Conservation (phyloP, 108 stramenopile species). For the Cyclotella kingstonii region DNA sequence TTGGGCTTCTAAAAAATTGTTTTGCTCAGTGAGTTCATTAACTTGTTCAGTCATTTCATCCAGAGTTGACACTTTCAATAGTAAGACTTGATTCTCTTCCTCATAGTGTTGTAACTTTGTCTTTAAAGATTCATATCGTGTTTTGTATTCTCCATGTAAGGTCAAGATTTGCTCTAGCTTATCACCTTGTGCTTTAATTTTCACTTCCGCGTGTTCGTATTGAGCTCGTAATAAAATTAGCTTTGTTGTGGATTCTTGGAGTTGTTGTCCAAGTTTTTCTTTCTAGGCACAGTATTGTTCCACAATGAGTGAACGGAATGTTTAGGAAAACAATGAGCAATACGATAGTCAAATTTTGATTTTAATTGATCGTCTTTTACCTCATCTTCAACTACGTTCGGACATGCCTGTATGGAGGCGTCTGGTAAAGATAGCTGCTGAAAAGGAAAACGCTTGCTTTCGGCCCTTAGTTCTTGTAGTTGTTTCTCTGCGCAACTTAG, state of each 20-base stretch:
- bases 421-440: too few species aligned
- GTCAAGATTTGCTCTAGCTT: slow-evolving; percentile 23
- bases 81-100: slow-evolving; percentile 15
- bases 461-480: slow-evolving; percentile 11
- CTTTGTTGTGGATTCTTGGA: slow-evolving; percentile 9
- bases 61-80: background rate
- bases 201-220: slow-evolving; percentile 15
- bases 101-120: slow-evolving; percentile 11
- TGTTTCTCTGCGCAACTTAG: slow-evolving; percentile 29
- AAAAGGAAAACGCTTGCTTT: slow-evolving; percentile 1
- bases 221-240: slow-evolving; percentile 25
- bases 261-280: background rate
- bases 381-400: background rate
- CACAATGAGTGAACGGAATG: background rate
- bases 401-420: background rate
- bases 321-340: background rate
- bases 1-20: slow-evolving; percentile 31
- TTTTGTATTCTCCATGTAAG: slow-evolving; percentile 32
- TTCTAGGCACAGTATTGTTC: too few species aligned
- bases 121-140: slow-evolving; percentile 14
- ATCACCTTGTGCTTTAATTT: slow-evolving; percentile 18
- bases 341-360: too few species aligned
- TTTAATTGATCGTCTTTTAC: too few species aligned
- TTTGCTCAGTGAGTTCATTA: slow-evolving; percentile 24
- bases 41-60: slow-evolving; percentile 25